Base-by-base conservation (phyloP, 2,329 filamentous ascomycete species). In the Arthrobotrys pseudoclavata region DNA sequence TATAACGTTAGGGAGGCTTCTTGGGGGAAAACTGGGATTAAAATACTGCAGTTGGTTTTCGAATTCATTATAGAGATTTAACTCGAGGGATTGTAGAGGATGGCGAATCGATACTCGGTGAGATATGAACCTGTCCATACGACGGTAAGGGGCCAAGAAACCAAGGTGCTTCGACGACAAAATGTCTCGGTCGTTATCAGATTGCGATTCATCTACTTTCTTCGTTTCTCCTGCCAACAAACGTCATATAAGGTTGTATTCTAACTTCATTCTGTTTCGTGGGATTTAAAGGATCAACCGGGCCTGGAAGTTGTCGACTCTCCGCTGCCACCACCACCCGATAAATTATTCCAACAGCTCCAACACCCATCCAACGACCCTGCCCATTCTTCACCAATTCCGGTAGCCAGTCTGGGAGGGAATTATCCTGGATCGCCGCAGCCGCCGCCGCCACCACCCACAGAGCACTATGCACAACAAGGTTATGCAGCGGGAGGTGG, bases 61-160 rank as follows among this genome's bases (percentile, higher is more conserved):
- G 10, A 15, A 4, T 13, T 15, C 9, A 12, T 1, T n/a, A 40
- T 13, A 13, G 13, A 15, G 4, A 34, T 34, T 4, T 29, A 37
- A 9, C 34, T 13, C 45, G 15, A 52, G 10, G 48, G 50, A 53
- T 15, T 31, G 24, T n/a, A 12, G 64, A 76, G 55, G 31, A 77
- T 71, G 67, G 31, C 50, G 26, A 68, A 77, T 71, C 67, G 53
- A 61, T 48, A 62, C 24, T 77, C 74, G 74, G 74, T 77, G 74
- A 77, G 74, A 77, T 77, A 77, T 63, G 74, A 77, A 77, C 67
- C 74, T 77, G 61, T 77, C 74, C 74, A 68, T 24, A 70, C 60
- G 29, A 77, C 62, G 74, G 74, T 77, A 77, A 77, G 74, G 64
- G 67, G 52, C 64, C 72, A 69, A 69, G 66, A 69, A 45, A 47